Conservation (phyloP, 108 stramenopile species). For the Schizochytrium sp. region DNA sequence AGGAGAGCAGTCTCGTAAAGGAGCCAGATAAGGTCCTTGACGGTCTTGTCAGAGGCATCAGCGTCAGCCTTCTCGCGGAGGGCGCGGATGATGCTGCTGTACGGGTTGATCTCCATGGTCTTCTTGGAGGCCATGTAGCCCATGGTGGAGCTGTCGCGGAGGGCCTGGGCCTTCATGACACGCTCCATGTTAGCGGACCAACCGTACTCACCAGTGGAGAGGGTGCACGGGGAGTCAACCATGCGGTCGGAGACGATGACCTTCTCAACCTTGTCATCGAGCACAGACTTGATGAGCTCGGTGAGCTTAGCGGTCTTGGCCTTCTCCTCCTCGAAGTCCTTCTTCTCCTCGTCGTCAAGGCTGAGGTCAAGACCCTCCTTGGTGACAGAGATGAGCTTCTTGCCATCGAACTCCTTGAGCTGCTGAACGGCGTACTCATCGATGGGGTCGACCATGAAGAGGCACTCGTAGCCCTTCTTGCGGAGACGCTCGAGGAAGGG, state of each 20-base stretch:
- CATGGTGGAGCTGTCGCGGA: conserved; percentile 95
- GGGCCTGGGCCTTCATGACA: conserved; percentile 99
- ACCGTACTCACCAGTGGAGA: conserved; percentile 99
- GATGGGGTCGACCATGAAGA: conserved; percentile 99
- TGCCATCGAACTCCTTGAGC: conserved; percentile 99
- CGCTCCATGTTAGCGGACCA: conserved; percentile 99
- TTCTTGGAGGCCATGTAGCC: conserved; percentile 99
- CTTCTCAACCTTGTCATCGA: conserved; percentile 99
- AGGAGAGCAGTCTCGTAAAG: conserved; percentile 98
- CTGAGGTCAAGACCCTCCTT: conserved; percentile 96
- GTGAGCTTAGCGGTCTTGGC: conserved; percentile 94
- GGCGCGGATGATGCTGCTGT: conserved; percentile 96
- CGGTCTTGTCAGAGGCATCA: conserved; percentile 98
- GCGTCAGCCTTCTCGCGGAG: conserved; percentile 99
- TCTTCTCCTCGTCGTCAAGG: conserved; percentile 98
- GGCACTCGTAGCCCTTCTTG: conserved; percentile 99
- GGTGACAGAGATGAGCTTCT: conserved; percentile 99
- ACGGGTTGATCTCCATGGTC: conserved; percentile 99
- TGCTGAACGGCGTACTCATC: conserved; percentile 99
- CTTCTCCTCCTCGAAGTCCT: conserved; percentile 98
- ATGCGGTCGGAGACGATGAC: conserved; percentile 98
- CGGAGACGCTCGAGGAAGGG: conserved; percentile 99
- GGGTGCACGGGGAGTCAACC: conserved; percentile 96
- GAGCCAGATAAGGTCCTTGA: conserved; percentile 99
- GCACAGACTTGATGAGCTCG: conserved; percentile 99